Base-by-base conservation (phyloP, 192 early-diverging fungal genomes). In the Coemansia aciculifera region DNA sequence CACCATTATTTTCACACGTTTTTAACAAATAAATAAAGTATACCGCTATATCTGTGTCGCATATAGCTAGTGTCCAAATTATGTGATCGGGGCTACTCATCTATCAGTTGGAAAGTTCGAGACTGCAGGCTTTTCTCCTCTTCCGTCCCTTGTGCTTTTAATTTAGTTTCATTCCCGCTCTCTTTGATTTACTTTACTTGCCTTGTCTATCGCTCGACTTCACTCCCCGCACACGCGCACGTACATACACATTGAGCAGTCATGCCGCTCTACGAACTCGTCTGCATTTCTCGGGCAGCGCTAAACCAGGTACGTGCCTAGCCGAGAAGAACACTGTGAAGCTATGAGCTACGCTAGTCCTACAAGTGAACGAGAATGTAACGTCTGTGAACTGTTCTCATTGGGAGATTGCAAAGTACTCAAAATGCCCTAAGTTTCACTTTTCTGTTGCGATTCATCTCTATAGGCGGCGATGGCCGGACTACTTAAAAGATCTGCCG, bases 401-500 rank as follows among this genome's bases (percentile, higher is more conserved):
- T 5, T 52, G 24, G 3, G 48, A 11, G 23, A 24, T 51, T 51
- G 21, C 19, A 21, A 51, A 11, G 49, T 52, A 52, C 49, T 24
- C 24, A 48, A 37, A 37, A 34, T 40, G 13, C 21, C 5, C 19
- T 17, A 29, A 29, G 27, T 21, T 31, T 40, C 34, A 46, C 29
- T 40, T 37, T 40, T 63, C 57, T 63, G 3, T 5, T 39, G 61
- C 32, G 23, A 27, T 52, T 24, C 49, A 52, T 12, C 37, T 42
- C 17, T 64, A 56, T 84, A 90, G 90, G 83, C 73, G 56, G 87
- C 87, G 68, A 78, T 89, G 74, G 86, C 85, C 75, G 87, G 86
- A 67, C 77, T 97, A 59, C 82, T 95, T 66, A 90, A 89, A 69
- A 85, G 79, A 21, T 89, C 91, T 19, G 92, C 95, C 21, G 76